A percentile compares a stretch with the other conserved stretches of the same genome.
Conservation (phyloP, 768 basidiomycete genomes). For the Hortiboletus campestris region DNA sequence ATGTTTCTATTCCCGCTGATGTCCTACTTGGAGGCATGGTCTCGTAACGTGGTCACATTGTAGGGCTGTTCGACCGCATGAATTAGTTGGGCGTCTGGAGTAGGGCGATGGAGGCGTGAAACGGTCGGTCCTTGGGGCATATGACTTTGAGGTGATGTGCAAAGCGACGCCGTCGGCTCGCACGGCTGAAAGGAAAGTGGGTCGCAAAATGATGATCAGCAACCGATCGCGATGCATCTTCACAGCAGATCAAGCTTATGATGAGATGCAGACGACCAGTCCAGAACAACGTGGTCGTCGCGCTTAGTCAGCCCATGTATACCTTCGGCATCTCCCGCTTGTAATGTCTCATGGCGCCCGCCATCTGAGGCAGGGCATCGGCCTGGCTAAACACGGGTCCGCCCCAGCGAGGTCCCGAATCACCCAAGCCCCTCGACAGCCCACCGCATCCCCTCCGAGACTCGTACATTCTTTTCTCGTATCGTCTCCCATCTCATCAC, state of each 20-base stretch:
- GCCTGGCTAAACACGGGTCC: not conserved
- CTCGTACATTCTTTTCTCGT: slow-evolving; percentile 53
- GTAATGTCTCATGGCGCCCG: slow-evolving; percentile 21
- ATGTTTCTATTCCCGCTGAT: not conserved
- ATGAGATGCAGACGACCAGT: too few species aligned
- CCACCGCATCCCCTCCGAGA: slow-evolving; percentile 48
- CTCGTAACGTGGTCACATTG: not conserved
- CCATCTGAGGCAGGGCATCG: slow-evolving; percentile 25
- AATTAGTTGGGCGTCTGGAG: not conserved
- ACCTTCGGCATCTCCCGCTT: too few species aligned
- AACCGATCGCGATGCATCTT: not conserved
- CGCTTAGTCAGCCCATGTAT: slow-evolving; percentile 23
- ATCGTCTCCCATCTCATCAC: slow-evolving; percentile 58
- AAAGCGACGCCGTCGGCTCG: not conserved
- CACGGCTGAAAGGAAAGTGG: too few species aligned
- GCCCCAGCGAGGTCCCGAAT: slow-evolving; percentile 33
- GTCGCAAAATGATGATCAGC: not conserved
- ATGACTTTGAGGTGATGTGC: too few species aligned
- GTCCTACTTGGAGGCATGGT: not conserved
- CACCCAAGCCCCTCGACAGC: too few species aligned
- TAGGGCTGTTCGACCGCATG: not conserved
- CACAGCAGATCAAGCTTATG: not conserved
- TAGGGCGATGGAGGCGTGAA: not conserved
- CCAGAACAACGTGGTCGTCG: too few species aligned
- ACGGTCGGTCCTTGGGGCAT: too few species aligned